Percentiles rank a stretch among this genome's conserved stretches.
Conservation (phyloP, 305 asterid genomes). For the Solanum hybrid region DNA sequence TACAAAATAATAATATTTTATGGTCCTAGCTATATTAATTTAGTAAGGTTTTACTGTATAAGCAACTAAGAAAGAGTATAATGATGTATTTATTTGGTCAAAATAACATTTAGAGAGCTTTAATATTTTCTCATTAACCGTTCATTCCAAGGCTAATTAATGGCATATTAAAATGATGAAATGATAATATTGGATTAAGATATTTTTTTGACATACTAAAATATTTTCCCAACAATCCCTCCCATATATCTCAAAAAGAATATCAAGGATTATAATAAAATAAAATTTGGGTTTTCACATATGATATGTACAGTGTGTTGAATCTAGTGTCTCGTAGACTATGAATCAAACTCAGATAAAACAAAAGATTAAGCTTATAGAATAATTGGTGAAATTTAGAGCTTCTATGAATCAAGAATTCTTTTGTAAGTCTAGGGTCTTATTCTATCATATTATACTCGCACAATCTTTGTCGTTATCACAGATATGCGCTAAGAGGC, state of each 20-base stretch:
- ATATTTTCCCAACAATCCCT: neutral
- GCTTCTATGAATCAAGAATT: neutral
- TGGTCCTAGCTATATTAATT: too few relatives aligned
- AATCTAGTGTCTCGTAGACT: neutral
- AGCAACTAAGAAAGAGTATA: too few relatives aligned
- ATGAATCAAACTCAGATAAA: neutral
- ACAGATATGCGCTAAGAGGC: neutral
- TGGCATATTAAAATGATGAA: too few relatives aligned
- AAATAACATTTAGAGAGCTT: too few relatives aligned
- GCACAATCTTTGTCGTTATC: neutral
- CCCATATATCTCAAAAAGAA: neutral
- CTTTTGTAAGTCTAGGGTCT: neutral
- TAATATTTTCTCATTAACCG: too few relatives aligned
- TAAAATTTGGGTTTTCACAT: neutral
- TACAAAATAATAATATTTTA: too few relatives aligned
- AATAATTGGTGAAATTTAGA: neutral
- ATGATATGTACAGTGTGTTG: neutral
- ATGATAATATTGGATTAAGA: too few relatives aligned
- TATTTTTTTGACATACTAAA: too few relatives aligned
- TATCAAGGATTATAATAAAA: neutral
- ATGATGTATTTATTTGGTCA: too few relatives aligned
- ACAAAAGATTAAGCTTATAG: neutral
- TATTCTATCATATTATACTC: neutral
- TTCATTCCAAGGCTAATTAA: too few relatives aligned
- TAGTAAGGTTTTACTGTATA: too few relatives aligned